Conservation (phyloP, 768 basidiomycete genomes). For the Gloeopeniophorella convolvens region DNA sequence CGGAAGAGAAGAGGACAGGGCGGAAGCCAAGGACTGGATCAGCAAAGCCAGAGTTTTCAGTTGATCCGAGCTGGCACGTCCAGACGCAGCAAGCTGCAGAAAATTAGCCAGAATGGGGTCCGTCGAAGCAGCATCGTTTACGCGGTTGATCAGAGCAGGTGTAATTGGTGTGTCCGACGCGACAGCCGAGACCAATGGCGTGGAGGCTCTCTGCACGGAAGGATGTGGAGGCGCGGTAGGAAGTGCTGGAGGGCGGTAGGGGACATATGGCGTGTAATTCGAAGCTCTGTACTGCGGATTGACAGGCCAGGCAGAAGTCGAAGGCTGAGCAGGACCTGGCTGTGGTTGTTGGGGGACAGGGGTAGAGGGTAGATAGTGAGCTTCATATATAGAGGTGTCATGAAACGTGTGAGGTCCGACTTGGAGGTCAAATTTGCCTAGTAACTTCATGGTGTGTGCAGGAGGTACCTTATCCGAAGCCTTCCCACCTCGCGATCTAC, state of each 20-base stretch:
- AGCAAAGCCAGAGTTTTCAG: constrained; percentile 62
- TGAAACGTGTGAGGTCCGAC: constrained; percentile 72
- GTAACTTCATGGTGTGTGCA: constrained; percentile 56
- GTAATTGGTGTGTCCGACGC: constrained; percentile 44
- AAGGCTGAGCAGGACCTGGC: constrained; percentile 22
- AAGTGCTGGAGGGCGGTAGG: not conserved
- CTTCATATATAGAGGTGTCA: constrained; percentile 66
- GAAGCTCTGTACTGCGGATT: constrained; percentile 10
- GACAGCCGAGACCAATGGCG: constrained; percentile 41
- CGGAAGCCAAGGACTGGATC: constrained; percentile 57
- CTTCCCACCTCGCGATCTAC: constrained; percentile 54
- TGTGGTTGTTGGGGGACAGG: constrained; percentile 22
- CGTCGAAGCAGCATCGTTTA: constrained; percentile 57
- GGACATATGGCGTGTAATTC: constrained; percentile 5
- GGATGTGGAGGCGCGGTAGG: not conserved
- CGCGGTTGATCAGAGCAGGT: constrained; percentile 52
- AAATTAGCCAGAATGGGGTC: constrained; percentile 65
- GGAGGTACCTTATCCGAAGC: constrained; percentile 47
- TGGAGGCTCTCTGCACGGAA: constrained; percentile 26
- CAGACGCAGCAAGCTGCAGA: constrained; percentile 56
- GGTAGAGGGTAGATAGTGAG: constrained; percentile 48
- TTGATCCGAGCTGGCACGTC: constrained; percentile 56
- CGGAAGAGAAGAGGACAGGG: constrained; percentile 7
- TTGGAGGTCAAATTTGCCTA: constrained; percentile 63
- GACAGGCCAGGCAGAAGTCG: constrained; percentile 21